Base-by-base conservation (phyloP, 2,329 filamentous ascomycete genomes). In the Aspergillus flavus region DNA sequence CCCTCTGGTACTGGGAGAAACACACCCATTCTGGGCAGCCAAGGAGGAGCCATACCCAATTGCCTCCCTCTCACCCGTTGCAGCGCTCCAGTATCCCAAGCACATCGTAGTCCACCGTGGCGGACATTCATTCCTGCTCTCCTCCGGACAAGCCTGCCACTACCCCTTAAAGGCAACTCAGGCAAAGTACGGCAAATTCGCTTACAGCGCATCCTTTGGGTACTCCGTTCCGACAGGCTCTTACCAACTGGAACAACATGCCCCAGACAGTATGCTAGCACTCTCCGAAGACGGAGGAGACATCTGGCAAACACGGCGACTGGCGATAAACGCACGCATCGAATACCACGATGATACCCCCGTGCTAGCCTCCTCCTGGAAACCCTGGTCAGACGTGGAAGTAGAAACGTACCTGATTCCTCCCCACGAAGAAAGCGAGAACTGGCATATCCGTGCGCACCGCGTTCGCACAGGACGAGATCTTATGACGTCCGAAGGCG, bases 161-260 rank as follows among this genome's bases (percentile, higher is more conserved):
- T 94, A 94, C 73, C 89, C 91, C 0, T 89, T 94, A 82, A 91
- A 91, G 76, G 91, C 89, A 59, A 92, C 91, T 0, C 91, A 94
- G 75, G 90, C 91, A 65, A 94, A 94, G 72, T 94, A 94, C 75
- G 91, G 91, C 54, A 86, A 87, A 64, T 93, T 94, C 73, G 90
- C 90, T 6, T 94, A 94, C 53, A 91, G 87, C 71, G 89, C 89
- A 58, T 86, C 89, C 0, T 94, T 91, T 74, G 90, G 84, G 23
- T 94, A 93, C 78, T 91, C 89, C 0, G 91, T 93, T 0, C 90
- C 91, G 0, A 91, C 91, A 0, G 91, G 91, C 0, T 84, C 88
- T 21, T 91, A 92, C 75, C 89, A 89, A 0, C 84, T 94, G 1
- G 90, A 93, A 74, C 91, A 93, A 71, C 91, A 89, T 72, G 89